Base-by-base conservation (phyloP, 2,329 filamentous ascomycete species). In the Xylariaceae sp. region DNA sequence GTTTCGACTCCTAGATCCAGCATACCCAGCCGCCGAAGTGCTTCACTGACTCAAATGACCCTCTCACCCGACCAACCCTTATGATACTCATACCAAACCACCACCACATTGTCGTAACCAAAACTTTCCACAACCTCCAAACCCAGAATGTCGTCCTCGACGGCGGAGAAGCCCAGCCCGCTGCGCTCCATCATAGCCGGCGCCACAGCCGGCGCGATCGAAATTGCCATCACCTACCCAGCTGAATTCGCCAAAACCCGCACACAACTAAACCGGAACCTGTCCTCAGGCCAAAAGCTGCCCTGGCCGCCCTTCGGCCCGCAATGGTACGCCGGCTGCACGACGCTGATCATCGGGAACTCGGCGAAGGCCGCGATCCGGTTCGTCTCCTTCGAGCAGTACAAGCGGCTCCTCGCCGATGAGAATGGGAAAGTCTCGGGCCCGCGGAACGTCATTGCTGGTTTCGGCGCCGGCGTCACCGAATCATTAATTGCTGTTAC, bases 251-350 rank as follows among this genome's bases (percentile, higher is more conserved):
- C 92, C 60, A 97, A 97, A 74, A 97, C 93, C 43, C 79, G 93
- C 57, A 88, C 88, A 45, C 93, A 97, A 69, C 83, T 98, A 62
- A 98, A 98, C 68, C 82, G 85, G 56, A 82, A 84, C 58, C 75
- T 97, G 60, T 76, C 86, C 39, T 83, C 86, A 44, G 85, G 84
- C 37, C 76, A 94, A 74, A 96, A 95, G 73, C 79, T 96, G 22
- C 90, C 92, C 42, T 96, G 89, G 87, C 93, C 93, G 35, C 88
- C 88, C 10, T 97, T 97, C 62, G 93, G 93, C 39, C 75, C 71
- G 58, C 89, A 95, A 67, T 98, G 93, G 93, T 98, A 98, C 67
- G 92, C 93, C 11, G 93, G 93, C 29, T 98, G 93, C 72, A 97
- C 93, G 37, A 97, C 93, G 22, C 72, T 96, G 64, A 95, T 98